Evolutionary conservation across 495 filamentous ascomycete genomes (phyloP).

Genomic region (Xylaria sp.): DNA sequence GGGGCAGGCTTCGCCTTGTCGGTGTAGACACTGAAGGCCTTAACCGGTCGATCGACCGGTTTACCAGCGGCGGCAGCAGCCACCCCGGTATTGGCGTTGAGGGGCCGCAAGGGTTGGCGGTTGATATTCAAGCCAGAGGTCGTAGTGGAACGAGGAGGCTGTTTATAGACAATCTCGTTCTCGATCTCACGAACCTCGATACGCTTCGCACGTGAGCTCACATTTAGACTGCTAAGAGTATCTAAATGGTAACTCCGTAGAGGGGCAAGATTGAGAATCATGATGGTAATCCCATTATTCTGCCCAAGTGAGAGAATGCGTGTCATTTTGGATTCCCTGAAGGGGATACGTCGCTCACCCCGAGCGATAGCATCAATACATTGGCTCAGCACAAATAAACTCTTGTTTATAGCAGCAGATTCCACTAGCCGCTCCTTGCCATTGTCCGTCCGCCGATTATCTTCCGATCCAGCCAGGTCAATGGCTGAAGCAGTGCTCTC

Average conservation of each 20-base stretch:
- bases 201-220: slow-evolving; percentile 94
- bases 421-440: slow-evolving; percentile 91
- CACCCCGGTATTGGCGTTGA: slow-evolving; percentile 63
- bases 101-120: slow-evolving; percentile 78
- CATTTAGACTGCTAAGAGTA: slow-evolving; percentile 91
- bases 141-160: slow-evolving; percentile 63
- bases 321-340: slow-evolving; percentile 97
- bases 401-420: slow-evolving; percentile 99
- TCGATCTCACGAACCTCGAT: slow-evolving; percentile 95
- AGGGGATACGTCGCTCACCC: slow-evolving; percentile 79
- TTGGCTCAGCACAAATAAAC: slow-evolving; percentile 90
- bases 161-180: slow-evolving; percentile 86
- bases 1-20: slow-evolving; percentile 65
- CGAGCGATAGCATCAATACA: slow-evolving; percentile 91
- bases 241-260: slow-evolving; percentile 89
- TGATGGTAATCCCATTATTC: slow-evolving; percentile 93
- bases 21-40: slow-evolving; percentile 82
- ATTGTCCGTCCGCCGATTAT: slow-evolving; percentile 94
- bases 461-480: slow-evolving; percentile 95
- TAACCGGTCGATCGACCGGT: slow-evolving; percentile 72
- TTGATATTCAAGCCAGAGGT: slow-evolving; percentile 54
- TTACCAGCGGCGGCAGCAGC: slow-evolving; percentile 54
- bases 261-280: slow-evolving; percentile 95
- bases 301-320: slow-evolving; percentile 91
- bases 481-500: slow-evolving; percentile 91